Evolutionary conservation across 148 eudicot species (phyloP).

Genomic region (Cornus controversa): DNA sequence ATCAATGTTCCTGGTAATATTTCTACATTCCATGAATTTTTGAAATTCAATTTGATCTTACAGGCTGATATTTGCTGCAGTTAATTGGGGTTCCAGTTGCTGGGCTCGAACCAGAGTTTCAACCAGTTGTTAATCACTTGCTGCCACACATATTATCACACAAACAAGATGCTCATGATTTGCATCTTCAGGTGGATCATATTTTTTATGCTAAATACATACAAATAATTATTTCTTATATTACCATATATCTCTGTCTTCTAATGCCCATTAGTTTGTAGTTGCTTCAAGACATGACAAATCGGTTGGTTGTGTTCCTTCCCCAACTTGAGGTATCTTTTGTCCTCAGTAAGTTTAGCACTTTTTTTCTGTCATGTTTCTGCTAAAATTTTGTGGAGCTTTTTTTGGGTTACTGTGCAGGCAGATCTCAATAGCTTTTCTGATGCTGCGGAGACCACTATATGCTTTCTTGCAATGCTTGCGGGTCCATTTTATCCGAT

Average conservation of each 20-base stretch:
- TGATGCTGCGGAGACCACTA: constrained; percentile 55
- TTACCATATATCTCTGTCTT: constrained; percentile 14
- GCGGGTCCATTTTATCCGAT: constrained; percentile 77
- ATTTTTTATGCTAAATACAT: constrained; percentile 16
- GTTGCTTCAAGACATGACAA: constrained; percentile 86
- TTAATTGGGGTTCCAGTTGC: constrained; percentile 70
- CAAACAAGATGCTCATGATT: constrained; percentile 59
- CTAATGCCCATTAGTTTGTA: constrained; percentile 46
- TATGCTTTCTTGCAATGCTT: constrained; percentile 82
- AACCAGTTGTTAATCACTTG: constrained; percentile 64
- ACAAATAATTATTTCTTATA: constrained; percentile 4
- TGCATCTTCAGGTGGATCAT: constrained; percentile 71
- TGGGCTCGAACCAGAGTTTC: constrained; percentile 83
- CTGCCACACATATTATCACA: constrained; percentile 62
- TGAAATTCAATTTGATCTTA: not conserved
- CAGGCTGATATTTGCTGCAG: constrained; percentile 35
- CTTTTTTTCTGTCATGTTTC: not conserved
- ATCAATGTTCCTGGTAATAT: not conserved
- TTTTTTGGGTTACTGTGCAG: constrained; percentile 30
- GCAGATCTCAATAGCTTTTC: constrained; percentile 63
- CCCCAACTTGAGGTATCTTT: constrained; percentile 77
- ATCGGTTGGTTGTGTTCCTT: constrained; percentile 56
- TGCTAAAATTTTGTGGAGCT: constrained; percentile 6
- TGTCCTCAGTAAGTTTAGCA: constrained; percentile 2
- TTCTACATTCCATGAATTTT: constrained; percentile 2